These are phyloP conservation scores for Auxenochlorella protothecoides DNA, from an alignment of 139 green algal species.

Conservation along the genomic window DNA sequence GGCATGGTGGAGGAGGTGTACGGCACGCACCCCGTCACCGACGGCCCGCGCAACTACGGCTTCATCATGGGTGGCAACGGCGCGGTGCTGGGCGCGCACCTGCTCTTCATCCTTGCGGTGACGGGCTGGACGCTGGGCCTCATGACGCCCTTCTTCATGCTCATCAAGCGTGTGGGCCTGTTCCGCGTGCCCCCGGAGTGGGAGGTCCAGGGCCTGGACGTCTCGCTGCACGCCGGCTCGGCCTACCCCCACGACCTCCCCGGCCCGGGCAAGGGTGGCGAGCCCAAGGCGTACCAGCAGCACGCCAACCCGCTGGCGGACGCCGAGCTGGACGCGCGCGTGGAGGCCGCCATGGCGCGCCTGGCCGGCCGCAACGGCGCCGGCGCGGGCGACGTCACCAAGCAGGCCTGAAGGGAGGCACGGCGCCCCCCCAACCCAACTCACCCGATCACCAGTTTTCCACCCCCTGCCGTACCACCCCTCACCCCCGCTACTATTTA, in stretches of 20 bases:
- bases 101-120: constrained; percentile 51
- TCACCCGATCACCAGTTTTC: no score
- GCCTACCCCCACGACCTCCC: constrained; percentile 24
- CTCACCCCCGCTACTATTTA: no score
- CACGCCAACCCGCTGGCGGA: no score
- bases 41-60: constrained; percentile 19
- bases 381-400: no score
- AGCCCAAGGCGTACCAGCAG: not conserved
- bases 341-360: no score
- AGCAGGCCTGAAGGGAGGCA: no score
- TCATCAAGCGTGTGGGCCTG: constrained; percentile 51
- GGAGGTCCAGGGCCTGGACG: constrained; percentile 59
- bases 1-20: constrained; percentile 35
- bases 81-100: constrained; percentile 36
- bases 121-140: constrained; percentile 46
- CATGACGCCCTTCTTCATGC: constrained; percentile 58
- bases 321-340: no score
- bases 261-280: not conserved
- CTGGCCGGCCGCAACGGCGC: no score
- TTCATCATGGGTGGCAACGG: constrained; percentile 54
- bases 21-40: constrained; percentile 6
- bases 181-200: constrained; percentile 50
- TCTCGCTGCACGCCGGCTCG: constrained; percentile 51
- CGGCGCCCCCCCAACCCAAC: no score
- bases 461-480: not conserved